Evolutionary conservation across 208 protist genomes (phyloP).

Genomic region (Crithidia fasciculata): DNA sequence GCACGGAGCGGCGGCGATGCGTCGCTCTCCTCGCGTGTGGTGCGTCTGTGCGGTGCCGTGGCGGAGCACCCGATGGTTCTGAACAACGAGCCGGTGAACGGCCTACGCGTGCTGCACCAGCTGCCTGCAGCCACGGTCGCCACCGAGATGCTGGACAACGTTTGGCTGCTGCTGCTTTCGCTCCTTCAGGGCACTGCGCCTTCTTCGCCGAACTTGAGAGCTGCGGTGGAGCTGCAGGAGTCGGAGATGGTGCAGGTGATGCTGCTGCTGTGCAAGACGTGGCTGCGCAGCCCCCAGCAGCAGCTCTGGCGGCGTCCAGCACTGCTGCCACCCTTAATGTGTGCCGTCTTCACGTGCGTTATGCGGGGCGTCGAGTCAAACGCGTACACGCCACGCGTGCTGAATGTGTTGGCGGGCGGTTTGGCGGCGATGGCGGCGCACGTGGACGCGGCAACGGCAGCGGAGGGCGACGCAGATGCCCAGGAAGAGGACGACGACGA

Average conservation of each 20-base stretch:
- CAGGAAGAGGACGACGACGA: slow-evolving; percentile 13
- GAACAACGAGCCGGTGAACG: neutral
- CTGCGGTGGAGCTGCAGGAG: slow-evolving; percentile 11
- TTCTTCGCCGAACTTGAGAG: neutral
- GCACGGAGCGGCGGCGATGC: neutral
- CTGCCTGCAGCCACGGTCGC: neutral
- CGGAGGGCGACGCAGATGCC: slow-evolving; percentile 16
- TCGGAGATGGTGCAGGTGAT: slow-evolving; percentile 26
- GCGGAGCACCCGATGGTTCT: slow-evolving; percentile 20
- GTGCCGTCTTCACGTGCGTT: slow-evolving; percentile 45
- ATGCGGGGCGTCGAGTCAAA: slow-evolving; percentile 49
- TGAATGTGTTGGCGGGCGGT: slow-evolving; percentile 58
- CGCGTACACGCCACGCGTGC: slow-evolving; percentile 47
- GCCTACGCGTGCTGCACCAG: neutral
- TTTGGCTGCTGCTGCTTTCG: slow-evolving; percentile 34
- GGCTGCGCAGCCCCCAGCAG: slow-evolving; percentile 24
- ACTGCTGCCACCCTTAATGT: slow-evolving; percentile 58
- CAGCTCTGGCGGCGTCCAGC: slow-evolving; percentile 62
- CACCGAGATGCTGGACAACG: slow-evolving; percentile 25
- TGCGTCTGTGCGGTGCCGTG: slow-evolving; percentile 29
- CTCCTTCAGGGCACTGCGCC: slow-evolving; percentile 9
- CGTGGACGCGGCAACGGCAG: slow-evolving; percentile 36
- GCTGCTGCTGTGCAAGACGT: slow-evolving; percentile 28
- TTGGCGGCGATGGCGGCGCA: slow-evolving; percentile 31
- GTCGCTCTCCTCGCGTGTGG: slow-evolving; percentile 1